Conservation (phyloP, 371 early-diverging fungal genomes). For the Ordospora colligata region DNA sequence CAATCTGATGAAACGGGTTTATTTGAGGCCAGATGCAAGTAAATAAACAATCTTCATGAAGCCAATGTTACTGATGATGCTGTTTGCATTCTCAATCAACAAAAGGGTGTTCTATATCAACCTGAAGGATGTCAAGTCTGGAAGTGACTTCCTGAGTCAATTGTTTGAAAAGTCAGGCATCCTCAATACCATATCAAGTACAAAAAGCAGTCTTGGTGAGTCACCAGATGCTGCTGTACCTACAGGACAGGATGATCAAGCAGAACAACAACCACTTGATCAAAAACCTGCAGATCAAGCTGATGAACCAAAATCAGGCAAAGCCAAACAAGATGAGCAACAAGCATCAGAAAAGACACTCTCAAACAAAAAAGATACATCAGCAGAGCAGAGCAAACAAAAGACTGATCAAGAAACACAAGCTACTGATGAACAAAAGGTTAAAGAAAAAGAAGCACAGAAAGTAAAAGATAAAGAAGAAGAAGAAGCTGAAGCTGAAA, state of each 20-base stretch:
- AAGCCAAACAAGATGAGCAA: constrained; percentile 5
- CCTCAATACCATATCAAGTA: neutral
- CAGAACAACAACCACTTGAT: neutral
- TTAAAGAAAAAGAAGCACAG: constrained; percentile 6
- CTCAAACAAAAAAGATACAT: constrained; percentile 1
- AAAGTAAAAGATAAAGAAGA: constrained; percentile 10
- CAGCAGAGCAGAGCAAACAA: constrained; percentile 15
- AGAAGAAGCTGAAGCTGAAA: neutral
- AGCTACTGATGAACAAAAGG: neutral
- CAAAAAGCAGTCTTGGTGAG: neutral
- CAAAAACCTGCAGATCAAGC: neutral
- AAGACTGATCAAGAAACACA: constrained; percentile 11
- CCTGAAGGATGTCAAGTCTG: constrained; percentile 18
- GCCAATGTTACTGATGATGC: neutral
- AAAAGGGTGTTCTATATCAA: constrained; percentile 24
- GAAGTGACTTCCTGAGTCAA: constrained; percentile 4
- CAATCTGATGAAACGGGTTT: no score
- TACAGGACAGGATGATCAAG: neutral
- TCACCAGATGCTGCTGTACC: neutral
- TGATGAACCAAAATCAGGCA: neutral
- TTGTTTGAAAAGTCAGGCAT: constrained; percentile 5
- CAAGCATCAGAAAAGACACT: neutral
- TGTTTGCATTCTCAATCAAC: neutral
- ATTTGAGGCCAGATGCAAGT: no score
- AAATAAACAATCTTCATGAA: neutral